Conservation (phyloP, 768 basidiomycete genomes). For the Amyloporia xantha region DNA sequence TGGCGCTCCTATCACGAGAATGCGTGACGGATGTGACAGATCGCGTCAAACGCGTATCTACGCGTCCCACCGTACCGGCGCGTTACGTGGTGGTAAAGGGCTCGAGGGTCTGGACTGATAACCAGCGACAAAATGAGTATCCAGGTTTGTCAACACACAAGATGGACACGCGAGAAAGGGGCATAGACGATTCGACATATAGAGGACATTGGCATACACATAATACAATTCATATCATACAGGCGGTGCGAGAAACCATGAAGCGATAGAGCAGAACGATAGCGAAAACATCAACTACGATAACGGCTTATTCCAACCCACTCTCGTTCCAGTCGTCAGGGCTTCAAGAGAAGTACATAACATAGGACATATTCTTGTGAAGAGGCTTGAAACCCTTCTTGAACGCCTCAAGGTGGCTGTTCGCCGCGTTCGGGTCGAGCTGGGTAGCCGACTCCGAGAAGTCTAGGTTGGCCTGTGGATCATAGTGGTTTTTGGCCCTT, state of each 20-base stretch:
- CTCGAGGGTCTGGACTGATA: too few relatives aligned
- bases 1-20: too few relatives aligned
- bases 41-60: background rate
- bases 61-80: too few relatives aligned
- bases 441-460: conserved; percentile 56
- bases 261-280: background rate
- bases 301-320: background rate
- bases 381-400: conserved; percentile 49
- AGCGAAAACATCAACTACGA: background rate
- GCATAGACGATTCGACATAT: background rate
- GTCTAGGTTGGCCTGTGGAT: conserved; percentile 51
- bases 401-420: conserved; percentile 36
- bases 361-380: conserved; percentile 37
- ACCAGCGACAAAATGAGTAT: too few relatives aligned
- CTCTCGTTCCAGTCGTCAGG: too few relatives aligned
- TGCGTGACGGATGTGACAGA: too few relatives aligned
- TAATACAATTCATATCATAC: too few relatives aligned
- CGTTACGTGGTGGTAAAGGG: background rate
- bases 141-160: background rate
- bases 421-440: conserved; percentile 27
- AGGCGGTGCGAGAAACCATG: too few relatives aligned
- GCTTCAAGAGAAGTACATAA: conserved; percentile 31
- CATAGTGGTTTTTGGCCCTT: conserved; percentile 76
- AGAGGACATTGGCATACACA: too few relatives aligned
- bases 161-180: background rate